These are phyloP conservation scores for Zymoseptoria pseudotritici DNA, from an alignment of 2,329 filamentous ascomycete species.

Conservation along the genomic window DNA sequence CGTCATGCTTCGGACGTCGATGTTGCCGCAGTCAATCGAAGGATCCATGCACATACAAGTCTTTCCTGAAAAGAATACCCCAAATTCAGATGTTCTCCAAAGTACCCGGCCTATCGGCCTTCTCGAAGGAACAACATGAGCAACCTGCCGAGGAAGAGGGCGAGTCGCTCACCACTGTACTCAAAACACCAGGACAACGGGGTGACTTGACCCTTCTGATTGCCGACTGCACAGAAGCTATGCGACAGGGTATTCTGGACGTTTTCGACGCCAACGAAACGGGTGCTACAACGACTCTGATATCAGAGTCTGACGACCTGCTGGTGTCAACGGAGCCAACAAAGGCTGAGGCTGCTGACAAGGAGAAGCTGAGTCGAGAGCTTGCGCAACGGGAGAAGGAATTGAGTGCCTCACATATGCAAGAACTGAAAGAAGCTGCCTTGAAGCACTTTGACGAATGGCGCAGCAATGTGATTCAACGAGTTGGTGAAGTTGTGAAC, in stretches of 20 bases:
- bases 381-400: constrained; percentile 41
- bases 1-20: not conserved
- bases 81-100: constrained; percentile 19
- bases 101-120: constrained; percentile 11
- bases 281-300: constrained; percentile 22
- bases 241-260: constrained; percentile 38
- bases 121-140: constrained; percentile 9
- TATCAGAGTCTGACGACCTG: constrained; percentile 26
- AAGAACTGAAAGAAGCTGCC: constrained; percentile 62
- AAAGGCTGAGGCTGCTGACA: constrained; percentile 6
- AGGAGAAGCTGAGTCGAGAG: constrained; percentile 24
- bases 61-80: not conserved
- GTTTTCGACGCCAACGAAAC: constrained; percentile 35
- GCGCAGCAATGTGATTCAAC: constrained; percentile 61
- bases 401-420: constrained; percentile 44
- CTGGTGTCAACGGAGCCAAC: constrained; percentile 7
- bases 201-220: constrained; percentile 41
- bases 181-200: constrained; percentile 36
- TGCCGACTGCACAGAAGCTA: constrained; percentile 38
- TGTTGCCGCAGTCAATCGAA: too few species aligned
- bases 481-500: constrained; percentile 60
- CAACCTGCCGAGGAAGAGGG: constrained; percentile 23
- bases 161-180: constrained; percentile 39
- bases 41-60: constrained; percentile 9
- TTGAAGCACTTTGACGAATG: constrained; percentile 72